Conservation (phyloP, 73 alveolate species). For the Paramecium tetraurelia region DNA sequence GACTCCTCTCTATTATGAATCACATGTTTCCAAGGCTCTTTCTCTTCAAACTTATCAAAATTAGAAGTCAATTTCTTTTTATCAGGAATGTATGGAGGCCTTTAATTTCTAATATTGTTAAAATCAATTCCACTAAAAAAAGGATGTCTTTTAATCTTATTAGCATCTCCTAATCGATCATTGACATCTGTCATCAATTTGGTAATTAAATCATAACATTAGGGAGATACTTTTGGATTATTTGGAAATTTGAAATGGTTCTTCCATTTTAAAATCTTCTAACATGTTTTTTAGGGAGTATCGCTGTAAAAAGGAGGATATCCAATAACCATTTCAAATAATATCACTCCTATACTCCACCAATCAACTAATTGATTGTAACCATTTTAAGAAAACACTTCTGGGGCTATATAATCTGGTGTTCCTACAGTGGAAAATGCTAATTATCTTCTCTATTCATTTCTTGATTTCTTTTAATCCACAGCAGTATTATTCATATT, state of each 20-base stretch:
- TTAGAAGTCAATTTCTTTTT: slow-evolving; percentile 68
- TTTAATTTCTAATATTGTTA: slow-evolving; percentile 63
- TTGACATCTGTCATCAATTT: slow-evolving; percentile 85
- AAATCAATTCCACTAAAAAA: slow-evolving; percentile 86
- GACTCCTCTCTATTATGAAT: slow-evolving; percentile 52
- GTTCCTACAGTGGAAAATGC: slow-evolving; percentile 97
- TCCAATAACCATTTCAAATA: slow-evolving; percentile 96
- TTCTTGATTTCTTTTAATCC: slow-evolving; percentile 70
- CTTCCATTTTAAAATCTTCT: slow-evolving; percentile 84
- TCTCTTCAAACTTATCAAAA: slow-evolving; percentile 81
- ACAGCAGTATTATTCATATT: slow-evolving; percentile 63
- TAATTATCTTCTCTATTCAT: slow-evolving; percentile 73
- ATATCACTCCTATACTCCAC: slow-evolving; percentile 96
- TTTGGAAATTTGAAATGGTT: slow-evolving; percentile 84
- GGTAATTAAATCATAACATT: slow-evolving; percentile 79
- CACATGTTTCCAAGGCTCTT: slow-evolving; percentile 77
- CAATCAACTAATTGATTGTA: slow-evolving; percentile 93
- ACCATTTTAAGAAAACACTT: slow-evolving; percentile 85
- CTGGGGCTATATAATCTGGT: slow-evolving; percentile 99
- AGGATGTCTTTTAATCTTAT: slow-evolving; percentile 83
- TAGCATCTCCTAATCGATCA: slow-evolving; percentile 79
- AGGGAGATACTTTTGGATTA: slow-evolving; percentile 83
- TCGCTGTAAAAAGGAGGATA: slow-evolving; percentile 97
- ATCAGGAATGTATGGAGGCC: slow-evolving; percentile 82
- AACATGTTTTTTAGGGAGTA: slow-evolving; percentile 81